Evolutionary conservation across 768 basidiomycete genomes (phyloP).

Genomic region (Suillus sp.): DNA sequence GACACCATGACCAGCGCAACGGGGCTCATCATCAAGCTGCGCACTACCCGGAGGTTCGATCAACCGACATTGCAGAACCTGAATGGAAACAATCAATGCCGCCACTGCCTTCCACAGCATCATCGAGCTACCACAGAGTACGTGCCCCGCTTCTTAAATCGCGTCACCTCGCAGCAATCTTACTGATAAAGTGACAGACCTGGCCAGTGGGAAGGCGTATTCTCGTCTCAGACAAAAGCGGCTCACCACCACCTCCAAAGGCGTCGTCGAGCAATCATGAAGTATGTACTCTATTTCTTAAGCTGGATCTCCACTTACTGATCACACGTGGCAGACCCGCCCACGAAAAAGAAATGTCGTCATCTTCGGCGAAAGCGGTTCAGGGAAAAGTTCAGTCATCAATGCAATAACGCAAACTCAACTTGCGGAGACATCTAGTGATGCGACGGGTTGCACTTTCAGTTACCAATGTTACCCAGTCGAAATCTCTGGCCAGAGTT

Average conservation of each 20-base stretch:
- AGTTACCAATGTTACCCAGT: conserved; percentile 30
- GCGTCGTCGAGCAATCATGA: neutral
- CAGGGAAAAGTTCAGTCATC: conserved; percentile 18
- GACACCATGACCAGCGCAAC: neutral
- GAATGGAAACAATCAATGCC: no score
- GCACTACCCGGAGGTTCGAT: neutral
- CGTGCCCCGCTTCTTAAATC: neutral
- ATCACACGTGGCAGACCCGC: neutral
- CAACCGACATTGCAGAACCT: neutral
- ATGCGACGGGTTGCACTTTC: conserved; percentile 39
- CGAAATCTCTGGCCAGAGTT: conserved; percentile 24
- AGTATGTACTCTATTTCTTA: neutral
- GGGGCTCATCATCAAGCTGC: neutral
- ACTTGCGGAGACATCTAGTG: conserved; percentile 34
- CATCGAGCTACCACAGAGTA: neutral
- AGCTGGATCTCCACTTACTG: neutral
- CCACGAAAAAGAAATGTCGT: conserved; percentile 5
- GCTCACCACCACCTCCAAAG: neutral
- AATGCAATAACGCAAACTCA: conserved; percentile 32
- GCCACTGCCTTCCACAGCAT: neutral
- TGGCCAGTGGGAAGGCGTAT: no score
- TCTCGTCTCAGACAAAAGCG: no score
- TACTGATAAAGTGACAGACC: no score
- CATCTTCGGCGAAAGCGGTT: neutral
- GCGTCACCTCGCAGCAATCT: neutral